These are phyloP conservation scores for Candida nanaspora DNA, from an alignment of 805 yeast genomes.

Conservation along the genomic window DNA sequence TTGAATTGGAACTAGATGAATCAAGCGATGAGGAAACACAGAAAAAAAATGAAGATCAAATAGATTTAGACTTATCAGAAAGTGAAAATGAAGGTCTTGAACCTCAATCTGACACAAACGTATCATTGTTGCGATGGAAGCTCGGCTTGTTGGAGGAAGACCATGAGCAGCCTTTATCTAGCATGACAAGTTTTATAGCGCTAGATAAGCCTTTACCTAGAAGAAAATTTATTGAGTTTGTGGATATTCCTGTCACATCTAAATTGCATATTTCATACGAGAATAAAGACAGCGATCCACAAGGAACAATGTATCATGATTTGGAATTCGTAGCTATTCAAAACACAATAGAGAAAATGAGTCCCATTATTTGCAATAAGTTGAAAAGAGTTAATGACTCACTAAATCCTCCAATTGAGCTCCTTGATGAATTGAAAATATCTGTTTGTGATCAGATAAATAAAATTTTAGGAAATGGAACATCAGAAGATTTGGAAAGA, in stretches of 20 bases:
- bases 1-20: conserved; percentile 19
- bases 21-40: conserved; percentile 1
- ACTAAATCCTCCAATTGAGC: conserved; percentile 7
- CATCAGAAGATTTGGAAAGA: too few relatives aligned
- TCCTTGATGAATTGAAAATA: conserved; percentile 8
- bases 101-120: conserved; percentile 2
- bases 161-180: too few relatives aligned
- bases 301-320: conserved; percentile 24
- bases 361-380: conserved; percentile 2
- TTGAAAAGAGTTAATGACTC: conserved; percentile 4
- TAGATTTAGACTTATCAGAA: conserved; percentile 19
- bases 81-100: conserved; percentile 6
- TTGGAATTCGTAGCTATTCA: conserved; percentile 25
- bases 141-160: too few relatives aligned
- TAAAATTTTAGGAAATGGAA: background rate
- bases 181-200: conserved; percentile 58
- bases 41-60: conserved; percentile 19
- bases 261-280: conserved; percentile 15
- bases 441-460: background rate
- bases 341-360: conserved; percentile 13
- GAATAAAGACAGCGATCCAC: background rate
- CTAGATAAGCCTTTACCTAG: conserved; percentile 77
- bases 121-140: too few relatives aligned
- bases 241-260: conserved; percentile 32
- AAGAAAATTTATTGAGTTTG: conserved; percentile 48